Evolutionary conservation across 2,329 filamentous ascomycete species (phyloP), one percentile per base, ranked within the genome.

Genomic region (Sarocladiaceae sp.): DNA sequence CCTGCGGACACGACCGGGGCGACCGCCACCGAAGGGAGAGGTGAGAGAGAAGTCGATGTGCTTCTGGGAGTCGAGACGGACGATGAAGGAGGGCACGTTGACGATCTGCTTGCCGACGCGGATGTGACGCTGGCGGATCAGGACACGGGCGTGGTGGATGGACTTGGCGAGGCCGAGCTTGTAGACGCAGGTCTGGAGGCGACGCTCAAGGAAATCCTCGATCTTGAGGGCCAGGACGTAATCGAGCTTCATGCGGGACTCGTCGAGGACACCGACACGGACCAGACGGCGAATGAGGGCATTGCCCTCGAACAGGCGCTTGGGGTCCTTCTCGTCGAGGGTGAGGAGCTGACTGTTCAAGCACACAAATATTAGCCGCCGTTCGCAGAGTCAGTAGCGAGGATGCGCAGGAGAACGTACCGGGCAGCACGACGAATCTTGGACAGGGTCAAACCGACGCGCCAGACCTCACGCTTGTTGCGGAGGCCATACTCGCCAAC

Each of bases 161-260:
- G 90, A 95, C 88, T 98, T 98, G 78, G 93, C 93, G 54, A 98
- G 88, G 66, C 93, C 93, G 64, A 98, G 90, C 87, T 98, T 97
- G 86, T 95, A 97, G 72, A 98, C 93, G 67, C 91, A 95, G 64
- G 93, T 98, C 85, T 98, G 91, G 60, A 97, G 90, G 74, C 93
- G 90, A 66, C 93, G 91, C 86, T 98, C 93, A 76, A 98, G 82
- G 85, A 98, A 98, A 76, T 98, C 93, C 77, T 98, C 93, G 65
- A 94, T 86, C 82, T 95, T 95, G 52, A 98, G 85, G 76, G 93
- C 93, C 69, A 98, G 79, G 69, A 98, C 93, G 85, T 98, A 96
- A 96, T 98, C 93, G 82, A 98, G 93, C 87, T 96, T 98, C 93
- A 98, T 98, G 83, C 93, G 93, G 70, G 90, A 90, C 81, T 98